Conservation (phyloP, 2,329 filamentous ascomycete species). For the Thyridium curvatum region DNA sequence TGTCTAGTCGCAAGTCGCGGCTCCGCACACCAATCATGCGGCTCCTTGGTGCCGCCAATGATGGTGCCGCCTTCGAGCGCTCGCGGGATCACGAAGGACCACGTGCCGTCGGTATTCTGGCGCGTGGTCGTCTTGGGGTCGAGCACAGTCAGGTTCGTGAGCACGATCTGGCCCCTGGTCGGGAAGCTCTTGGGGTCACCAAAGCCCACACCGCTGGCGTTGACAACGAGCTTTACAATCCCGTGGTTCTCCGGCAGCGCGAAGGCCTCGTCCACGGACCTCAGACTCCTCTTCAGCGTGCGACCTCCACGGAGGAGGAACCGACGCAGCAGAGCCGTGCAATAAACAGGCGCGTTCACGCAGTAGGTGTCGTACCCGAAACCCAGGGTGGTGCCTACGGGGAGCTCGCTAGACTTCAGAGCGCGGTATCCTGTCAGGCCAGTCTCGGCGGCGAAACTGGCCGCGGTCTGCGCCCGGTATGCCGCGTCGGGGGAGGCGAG, state of each 20-base stretch:
- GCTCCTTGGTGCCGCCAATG: constrained; percentile 60
- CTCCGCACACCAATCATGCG: constrained; percentile 45
- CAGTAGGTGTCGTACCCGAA: constrained; percentile 49
- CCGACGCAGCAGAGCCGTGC: constrained; percentile 35
- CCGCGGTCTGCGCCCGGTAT: constrained; percentile 21
- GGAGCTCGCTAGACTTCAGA: constrained; percentile 28
- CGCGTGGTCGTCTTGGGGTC: constrained; percentile 40
- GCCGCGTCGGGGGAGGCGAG: constrained; percentile 36
- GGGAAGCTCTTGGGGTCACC: constrained; percentile 30
- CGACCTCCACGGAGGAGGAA: constrained; percentile 30
- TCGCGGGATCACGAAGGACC: constrained; percentile 58
- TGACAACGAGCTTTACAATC: constrained; percentile 28
- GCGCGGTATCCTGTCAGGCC: constrained; percentile 30
- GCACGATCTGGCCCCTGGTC: constrained; percentile 26
- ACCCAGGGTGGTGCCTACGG: constrained; percentile 33
- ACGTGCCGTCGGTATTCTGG: constrained; percentile 56
- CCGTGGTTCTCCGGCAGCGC: constrained; percentile 19
- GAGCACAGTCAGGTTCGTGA: too few relatives aligned
- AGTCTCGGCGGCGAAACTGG: constrained; percentile 19
- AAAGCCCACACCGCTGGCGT: constrained; percentile 40
- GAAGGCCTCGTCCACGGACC: constrained; percentile 31
- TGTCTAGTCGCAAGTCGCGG: constrained; percentile 40
- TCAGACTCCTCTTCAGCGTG: constrained; percentile 25
- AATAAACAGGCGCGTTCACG: constrained; percentile 49
- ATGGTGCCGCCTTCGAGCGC: constrained; percentile 57